These are phyloP conservation scores for Fusarium siculi DNA, from an alignment of 2,329 filamentous ascomycete species.

Conservation along the genomic window DNA sequence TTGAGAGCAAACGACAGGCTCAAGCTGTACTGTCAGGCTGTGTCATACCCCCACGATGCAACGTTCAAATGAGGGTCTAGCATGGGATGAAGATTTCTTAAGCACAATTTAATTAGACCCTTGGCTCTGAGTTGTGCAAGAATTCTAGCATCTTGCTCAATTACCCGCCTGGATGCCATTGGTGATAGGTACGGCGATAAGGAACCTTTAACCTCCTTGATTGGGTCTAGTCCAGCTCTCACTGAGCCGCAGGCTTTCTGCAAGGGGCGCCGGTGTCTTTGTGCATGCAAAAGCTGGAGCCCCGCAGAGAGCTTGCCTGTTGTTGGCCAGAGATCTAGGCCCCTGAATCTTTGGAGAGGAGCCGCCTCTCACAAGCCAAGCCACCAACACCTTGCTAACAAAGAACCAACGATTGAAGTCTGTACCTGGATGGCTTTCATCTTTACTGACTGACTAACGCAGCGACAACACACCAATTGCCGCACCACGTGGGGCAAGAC, in stretches of 20 bases:
- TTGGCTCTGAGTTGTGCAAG: conserved; percentile 9
- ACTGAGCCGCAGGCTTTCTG: conserved; percentile 41
- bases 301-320: conserved; percentile 40
- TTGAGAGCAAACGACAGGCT: conserved; percentile 9
- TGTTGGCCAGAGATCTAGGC: conserved; percentile 38
- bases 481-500: conserved; percentile 39
- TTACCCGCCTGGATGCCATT: neutral
- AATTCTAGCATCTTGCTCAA: conserved; percentile 20
- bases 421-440: conserved; percentile 26
- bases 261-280: conserved; percentile 39
- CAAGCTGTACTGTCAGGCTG: neutral
- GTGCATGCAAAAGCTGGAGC: conserved; percentile 44
- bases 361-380: conserved; percentile 28
- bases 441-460: neutral
- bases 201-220: conserved; percentile 14
- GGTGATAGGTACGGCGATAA: conserved; percentile 21
- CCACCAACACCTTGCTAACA: conserved; percentile 20
- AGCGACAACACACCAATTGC: conserved; percentile 18
- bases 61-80: conserved; percentile 1
- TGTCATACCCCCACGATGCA: conserved; percentile 29
- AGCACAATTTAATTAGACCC: conserved; percentile 1
- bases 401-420: neutral
- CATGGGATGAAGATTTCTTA: conserved; percentile 1
- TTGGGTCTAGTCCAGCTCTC: conserved; percentile 21
- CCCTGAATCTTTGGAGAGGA: conserved; percentile 38